These are phyloP conservation scores for Xylaria sp. DNA, from an alignment of 495 filamentous ascomycete species.

Conservation along the genomic window DNA sequence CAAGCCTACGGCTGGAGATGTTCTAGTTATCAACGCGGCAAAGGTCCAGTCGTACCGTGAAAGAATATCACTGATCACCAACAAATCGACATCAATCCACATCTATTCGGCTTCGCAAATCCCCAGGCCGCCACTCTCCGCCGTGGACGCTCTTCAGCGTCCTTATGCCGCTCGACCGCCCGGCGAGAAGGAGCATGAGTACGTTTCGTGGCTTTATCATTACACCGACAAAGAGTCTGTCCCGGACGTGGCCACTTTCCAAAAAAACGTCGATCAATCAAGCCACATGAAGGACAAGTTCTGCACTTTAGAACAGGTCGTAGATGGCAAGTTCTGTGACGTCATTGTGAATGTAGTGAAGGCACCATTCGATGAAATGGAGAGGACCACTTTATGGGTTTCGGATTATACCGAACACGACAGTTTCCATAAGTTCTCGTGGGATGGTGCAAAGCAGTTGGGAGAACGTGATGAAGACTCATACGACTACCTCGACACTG, in stretches of 20 bases:
- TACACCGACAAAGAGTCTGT: conserved; percentile 48
- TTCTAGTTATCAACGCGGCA: conserved; percentile 48
- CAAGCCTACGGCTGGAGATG: conserved; percentile 44
- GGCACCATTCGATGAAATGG: conserved; percentile 57
- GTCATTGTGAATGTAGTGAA: conserved; percentile 79
- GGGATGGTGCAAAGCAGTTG: conserved; percentile 46
- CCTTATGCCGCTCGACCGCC: conserved; percentile 27
- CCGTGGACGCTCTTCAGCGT: conserved; percentile 39
- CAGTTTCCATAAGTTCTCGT: conserved; percentile 64
- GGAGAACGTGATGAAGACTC: conserved; percentile 44
- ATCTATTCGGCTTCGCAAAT: conserved; percentile 50
- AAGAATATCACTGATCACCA: conserved; percentile 49
- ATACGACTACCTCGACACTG: conserved; percentile 39
- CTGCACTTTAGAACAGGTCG: conserved; percentile 68
- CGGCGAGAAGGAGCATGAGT: conserved; percentile 40
- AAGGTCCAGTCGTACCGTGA: conserved; percentile 47
- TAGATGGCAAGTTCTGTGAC: conserved; percentile 66
- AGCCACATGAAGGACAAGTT: conserved; percentile 62
- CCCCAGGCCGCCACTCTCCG: conserved; percentile 46
- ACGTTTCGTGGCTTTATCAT: conserved; percentile 52
- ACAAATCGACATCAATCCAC: conserved; percentile 42
- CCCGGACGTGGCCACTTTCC: conserved; percentile 56
- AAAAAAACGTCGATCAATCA: conserved; percentile 44
- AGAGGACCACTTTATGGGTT: conserved; percentile 70
- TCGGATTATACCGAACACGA: conserved; percentile 85